Evolutionary conservation across 2,329 filamentous ascomycete genomes (phyloP), one percentile per base, ranked within the genome.

Genomic region (Aspergillus aculeatus): DNA sequence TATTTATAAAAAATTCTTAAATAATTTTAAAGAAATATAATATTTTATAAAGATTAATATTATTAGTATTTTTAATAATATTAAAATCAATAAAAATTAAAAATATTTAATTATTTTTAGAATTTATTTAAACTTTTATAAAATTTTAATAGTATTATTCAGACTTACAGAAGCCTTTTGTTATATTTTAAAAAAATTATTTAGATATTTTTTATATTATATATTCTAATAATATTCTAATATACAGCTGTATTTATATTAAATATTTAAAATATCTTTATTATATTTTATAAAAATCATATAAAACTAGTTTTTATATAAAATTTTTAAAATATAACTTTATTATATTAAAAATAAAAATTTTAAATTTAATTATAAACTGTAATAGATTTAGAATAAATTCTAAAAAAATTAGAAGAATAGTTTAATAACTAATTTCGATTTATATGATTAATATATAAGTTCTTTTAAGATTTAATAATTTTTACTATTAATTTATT

Each of bases 41-140:
- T 52, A 52, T 19, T 41, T 41, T 38, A 41, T 32, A 29, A 38
- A 51, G 5, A 51, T 51, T 51, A 35, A 51, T 51, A 51, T 51
- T 35, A 32, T 51, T 19, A 51, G 19, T 7, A 51, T 21, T 3
- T 52, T 38, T 23, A 52, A 52, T 23, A 38, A 52, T 52, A 31
- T 38, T 23, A 23, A 0, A n/a, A 51, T 31, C 35, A 35, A 51
- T 21, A 32, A 31, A 26, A 9, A 26, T 7, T 26, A 26, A 9
- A 31, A 51, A n/a, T 51, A 51, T 19, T 3, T 51, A 4, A 31
- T 21, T 32, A 5, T 31, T 2, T 19, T 51, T 35, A 6, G 19
- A 14, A 51, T 31, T 10, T 51, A 35, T 51, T 32, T 32, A 51
- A 19, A 51, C 19, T 2, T 41, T 1, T 51, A 31, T 35, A 51